phyloP scores from a whole-genome alignment of 768 basidiomycete genomes.

The Collybia mongolica region DNA sequence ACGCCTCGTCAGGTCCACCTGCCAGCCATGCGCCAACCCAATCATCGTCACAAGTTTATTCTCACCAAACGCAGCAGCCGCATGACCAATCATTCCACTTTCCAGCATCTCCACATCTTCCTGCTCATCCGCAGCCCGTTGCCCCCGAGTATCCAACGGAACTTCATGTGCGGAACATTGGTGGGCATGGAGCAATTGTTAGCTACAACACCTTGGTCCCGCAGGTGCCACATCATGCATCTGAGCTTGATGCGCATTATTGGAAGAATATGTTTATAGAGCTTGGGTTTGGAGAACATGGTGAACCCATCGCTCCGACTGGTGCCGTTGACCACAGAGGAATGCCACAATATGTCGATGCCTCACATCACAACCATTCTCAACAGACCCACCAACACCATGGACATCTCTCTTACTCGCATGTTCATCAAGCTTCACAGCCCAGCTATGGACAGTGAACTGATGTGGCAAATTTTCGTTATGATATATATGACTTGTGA shows the following conservation, averaged over 20 bases:
- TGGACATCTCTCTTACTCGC: constrained; percentile 26
- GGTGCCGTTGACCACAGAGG: constrained; percentile 17
- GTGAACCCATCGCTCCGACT: constrained; percentile 26
- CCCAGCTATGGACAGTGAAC: constrained; percentile 28
- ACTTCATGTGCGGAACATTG: constrained; percentile 6
- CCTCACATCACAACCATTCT: constrained; percentile 17
- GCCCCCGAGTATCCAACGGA: constrained; percentile 15
- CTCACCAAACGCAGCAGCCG: constrained; percentile 28
- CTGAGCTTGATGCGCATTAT: constrained; percentile 67
- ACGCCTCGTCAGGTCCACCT: constrained; percentile 21
- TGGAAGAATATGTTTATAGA: constrained; percentile 77
- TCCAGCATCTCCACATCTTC: constrained; percentile 36
- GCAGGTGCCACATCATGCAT: constrained; percentile 38
- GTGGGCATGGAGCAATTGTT: constrained; percentile 11
- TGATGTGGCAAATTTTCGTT: not conserved
- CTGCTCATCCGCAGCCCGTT: constrained; percentile 27
- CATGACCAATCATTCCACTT: constrained; percentile 41
- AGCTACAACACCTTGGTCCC: constrained; percentile 34
- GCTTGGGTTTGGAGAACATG: constrained; percentile 61
- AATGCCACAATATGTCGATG: constrained; percentile 25
- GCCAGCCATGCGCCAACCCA: constrained; percentile 22
- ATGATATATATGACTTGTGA: too few species aligned
- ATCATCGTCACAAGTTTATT: constrained; percentile 31
- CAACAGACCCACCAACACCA: constrained; percentile 23
- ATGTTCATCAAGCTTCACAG: constrained; percentile 24